Evolutionary conservation across 75 land plant species (phyloP).

Genomic region (Adiantum capillusveneris): DNA sequence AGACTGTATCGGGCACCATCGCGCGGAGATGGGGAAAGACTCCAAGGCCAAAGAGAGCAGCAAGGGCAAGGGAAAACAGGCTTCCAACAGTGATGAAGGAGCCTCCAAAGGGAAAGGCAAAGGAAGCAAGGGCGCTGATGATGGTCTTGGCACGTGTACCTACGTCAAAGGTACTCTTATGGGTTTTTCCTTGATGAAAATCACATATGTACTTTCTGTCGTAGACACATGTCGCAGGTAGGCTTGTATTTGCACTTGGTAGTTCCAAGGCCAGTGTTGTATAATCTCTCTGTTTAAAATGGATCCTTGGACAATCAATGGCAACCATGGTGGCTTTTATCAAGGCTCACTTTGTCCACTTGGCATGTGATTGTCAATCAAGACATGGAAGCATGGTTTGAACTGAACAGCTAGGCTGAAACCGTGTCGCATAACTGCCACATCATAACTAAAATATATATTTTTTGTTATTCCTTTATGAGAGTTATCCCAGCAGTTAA

Average conservation of each 20-base stretch:
- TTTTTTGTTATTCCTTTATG: too few relatives aligned
- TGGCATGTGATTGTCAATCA: too few relatives aligned
- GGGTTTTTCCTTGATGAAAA: neutral
- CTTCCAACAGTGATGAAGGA: constrained; percentile 37
- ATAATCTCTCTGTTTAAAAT: neutral
- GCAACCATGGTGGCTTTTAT: neutral
- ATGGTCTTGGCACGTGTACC: constrained; percentile 93
- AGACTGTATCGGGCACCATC: too few relatives aligned
- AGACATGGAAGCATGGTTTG: too few relatives aligned
- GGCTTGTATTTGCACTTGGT: too few relatives aligned
- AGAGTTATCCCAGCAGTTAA: too few relatives aligned
- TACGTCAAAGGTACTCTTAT: constrained; percentile 79
- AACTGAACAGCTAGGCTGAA: too few relatives aligned
- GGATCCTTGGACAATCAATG: neutral
- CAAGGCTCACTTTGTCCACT: neutral
- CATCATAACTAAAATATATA: too few relatives aligned
- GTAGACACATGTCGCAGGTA: neutral
- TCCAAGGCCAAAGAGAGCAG: constrained; percentile 46
- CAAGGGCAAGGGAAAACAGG: constrained; percentile 66
- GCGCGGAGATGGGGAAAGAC: constrained; percentile 56
- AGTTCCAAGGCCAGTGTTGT: too few relatives aligned
- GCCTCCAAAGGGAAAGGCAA: constrained; percentile 83
- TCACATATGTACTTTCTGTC: constrained; percentile 6
- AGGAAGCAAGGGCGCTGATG: constrained; percentile 33
- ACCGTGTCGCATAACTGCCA: too few relatives aligned